Evolutionary conservation across 2,329 filamentous ascomycete genomes (phyloP).

Genomic region (Leptodontidium sp.): DNA sequence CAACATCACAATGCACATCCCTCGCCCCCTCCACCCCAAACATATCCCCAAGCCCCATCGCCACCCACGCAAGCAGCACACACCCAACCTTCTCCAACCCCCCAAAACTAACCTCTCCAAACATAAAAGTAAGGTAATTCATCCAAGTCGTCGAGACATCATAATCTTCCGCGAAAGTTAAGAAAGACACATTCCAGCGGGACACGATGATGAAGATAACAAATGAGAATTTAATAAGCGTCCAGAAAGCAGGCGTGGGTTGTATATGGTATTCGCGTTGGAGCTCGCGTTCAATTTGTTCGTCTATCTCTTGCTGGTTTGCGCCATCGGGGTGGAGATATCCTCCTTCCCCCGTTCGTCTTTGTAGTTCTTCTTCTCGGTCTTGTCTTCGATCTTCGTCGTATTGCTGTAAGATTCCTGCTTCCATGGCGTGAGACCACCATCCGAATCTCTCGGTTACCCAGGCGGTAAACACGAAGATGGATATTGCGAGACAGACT

Average conservation of each 20-base stretch:
- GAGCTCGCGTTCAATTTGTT: not conserved
- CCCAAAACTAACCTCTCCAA: not conserved
- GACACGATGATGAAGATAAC: not conserved
- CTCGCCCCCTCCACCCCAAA: not conserved
- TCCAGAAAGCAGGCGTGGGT: not conserved
- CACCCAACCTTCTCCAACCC: not conserved
- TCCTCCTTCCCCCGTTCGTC: too few species aligned
- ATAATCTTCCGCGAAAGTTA: not conserved
- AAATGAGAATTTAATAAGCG: not conserved
- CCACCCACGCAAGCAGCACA: not conserved
- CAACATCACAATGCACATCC: conserved; percentile 10
- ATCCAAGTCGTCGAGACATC: not conserved
- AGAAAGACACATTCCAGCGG: not conserved
- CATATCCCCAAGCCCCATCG: not conserved
- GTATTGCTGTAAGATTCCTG: too few species aligned
- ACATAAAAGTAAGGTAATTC: not conserved
- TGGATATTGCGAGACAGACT: not conserved
- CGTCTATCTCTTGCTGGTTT: too few species aligned
- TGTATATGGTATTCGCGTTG: not conserved
- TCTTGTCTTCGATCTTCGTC: not conserved
- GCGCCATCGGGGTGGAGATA: too few species aligned
- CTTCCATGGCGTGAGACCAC: not conserved
- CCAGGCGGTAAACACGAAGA: not conserved
- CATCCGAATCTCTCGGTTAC: not conserved
- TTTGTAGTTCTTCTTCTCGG: not conserved